A percentile compares a stretch with the other conserved stretches of the same genome.
Conservation (phyloP, 805 yeast species). For the Cyberlindnera americana region DNA sequence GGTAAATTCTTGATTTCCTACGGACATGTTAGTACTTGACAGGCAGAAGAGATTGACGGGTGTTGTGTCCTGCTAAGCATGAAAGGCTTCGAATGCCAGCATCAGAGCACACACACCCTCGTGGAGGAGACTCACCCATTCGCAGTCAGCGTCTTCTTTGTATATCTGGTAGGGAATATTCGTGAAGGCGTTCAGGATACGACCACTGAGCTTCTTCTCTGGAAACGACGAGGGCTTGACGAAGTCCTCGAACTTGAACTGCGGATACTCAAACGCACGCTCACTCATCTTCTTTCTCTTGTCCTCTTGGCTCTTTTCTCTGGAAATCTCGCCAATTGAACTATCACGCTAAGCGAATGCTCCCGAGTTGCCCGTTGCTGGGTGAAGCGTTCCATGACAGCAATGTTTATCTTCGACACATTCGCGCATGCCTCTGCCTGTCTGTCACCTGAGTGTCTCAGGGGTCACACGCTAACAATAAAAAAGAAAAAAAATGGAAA, state of each 20-base stretch:
- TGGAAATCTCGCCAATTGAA: not conserved
- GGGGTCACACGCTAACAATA: no score
- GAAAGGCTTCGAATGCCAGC: no score
- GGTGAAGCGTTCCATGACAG: not conserved
- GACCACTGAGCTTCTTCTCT: conserved; percentile 39
- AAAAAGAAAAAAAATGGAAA: no score
- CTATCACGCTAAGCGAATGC: no score
- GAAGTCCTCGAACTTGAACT: conserved; percentile 16
- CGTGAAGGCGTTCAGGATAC: conserved; percentile 66
- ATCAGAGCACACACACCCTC: no score
- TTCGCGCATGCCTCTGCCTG: no score
- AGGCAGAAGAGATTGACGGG: conserved; percentile 1
- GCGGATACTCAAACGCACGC: conserved; percentile 10
- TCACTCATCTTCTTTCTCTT: not conserved
- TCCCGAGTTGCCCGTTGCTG: no score
- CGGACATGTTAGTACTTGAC: no score
- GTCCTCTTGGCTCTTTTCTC: not conserved
- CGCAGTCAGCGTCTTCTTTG: conserved; percentile 35
- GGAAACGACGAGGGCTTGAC: conserved; percentile 26
- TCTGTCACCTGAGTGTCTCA: no score
- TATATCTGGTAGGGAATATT: conserved; percentile 61
- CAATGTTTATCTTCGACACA: not conserved
- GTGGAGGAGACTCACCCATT: conserved; percentile 19
- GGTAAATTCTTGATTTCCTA: conserved; percentile 50
- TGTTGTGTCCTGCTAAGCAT: not conserved